Evolutionary conservation across 768 basidiomycete species (phyloP).

Genomic region (Melanogaster broomeanus): DNA sequence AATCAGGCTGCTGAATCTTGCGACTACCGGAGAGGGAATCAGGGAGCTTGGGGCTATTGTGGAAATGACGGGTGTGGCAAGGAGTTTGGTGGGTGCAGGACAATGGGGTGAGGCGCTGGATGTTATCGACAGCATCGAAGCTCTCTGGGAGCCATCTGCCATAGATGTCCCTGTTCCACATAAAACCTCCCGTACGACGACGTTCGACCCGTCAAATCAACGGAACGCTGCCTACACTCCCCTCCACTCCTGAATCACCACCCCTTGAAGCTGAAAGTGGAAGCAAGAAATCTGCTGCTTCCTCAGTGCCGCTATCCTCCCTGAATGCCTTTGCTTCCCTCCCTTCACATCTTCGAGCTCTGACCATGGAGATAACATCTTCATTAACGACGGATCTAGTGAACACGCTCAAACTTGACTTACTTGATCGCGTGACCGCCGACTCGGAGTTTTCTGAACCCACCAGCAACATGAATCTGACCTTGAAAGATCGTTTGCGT

Average conservation of each 20-base stretch:
- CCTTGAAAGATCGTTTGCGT: slow-evolving; percentile 61
- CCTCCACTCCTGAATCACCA: slow-evolving; percentile 39
- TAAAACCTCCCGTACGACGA: not conserved
- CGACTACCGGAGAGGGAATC: slow-evolving; percentile 59
- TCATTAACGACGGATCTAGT: slow-evolving; percentile 80
- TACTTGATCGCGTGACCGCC: slow-evolving; percentile 52
- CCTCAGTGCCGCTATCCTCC: slow-evolving; percentile 61
- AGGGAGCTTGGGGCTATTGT: slow-evolving; percentile 67
- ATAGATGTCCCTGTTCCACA: slow-evolving; percentile 6
- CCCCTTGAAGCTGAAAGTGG: slow-evolving; percentile 5
- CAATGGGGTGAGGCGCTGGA: slow-evolving; percentile 88
- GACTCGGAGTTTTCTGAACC: slow-evolving; percentile 15
- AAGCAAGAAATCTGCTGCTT: slow-evolving; percentile 31
- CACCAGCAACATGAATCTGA: slow-evolving; percentile 36
- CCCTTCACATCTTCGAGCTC: slow-evolving; percentile 66
- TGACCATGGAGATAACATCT: slow-evolving; percentile 74
- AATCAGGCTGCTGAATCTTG: slow-evolving; percentile 60
- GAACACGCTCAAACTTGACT: slow-evolving; percentile 65
- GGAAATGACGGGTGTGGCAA: slow-evolving; percentile 75
- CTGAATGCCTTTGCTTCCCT: slow-evolving; percentile 74
- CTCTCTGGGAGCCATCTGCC: slow-evolving; percentile 46
- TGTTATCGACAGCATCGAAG: slow-evolving; percentile 68
- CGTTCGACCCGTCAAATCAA: slow-evolving; percentile 14
- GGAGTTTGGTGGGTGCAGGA: slow-evolving; percentile 73
- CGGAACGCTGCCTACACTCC: slow-evolving; percentile 29